These are phyloP conservation scores for Colletotrichum chlorophyti DNA, from an alignment of 2,329 filamentous ascomycete genomes.

Conservation along the genomic window DNA sequence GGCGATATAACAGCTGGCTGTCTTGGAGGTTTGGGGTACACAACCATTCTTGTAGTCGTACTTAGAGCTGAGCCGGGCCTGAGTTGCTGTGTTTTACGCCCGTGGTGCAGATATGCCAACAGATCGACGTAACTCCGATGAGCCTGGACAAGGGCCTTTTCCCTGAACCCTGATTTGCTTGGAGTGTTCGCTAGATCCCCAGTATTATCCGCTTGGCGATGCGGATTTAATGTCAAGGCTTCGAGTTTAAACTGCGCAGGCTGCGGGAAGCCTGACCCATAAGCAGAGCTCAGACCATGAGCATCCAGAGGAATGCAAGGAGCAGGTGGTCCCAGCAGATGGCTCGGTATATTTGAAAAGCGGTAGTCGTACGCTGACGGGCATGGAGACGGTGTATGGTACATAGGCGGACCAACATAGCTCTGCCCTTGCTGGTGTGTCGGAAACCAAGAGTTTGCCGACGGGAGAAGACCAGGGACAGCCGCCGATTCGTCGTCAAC, in stretches of 20 bases:
- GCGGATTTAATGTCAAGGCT: conserved; percentile 38
- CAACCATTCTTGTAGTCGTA: conserved; percentile 54
- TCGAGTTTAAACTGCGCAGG: conserved; percentile 36
- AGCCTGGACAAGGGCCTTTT: conserved; percentile 73
- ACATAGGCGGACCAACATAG: conserved; percentile 18
- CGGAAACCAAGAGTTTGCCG: conserved; percentile 8
- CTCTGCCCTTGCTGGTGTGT: conserved; percentile 11
- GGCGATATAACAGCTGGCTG: conserved; percentile 30
- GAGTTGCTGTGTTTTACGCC: conserved; percentile 54
- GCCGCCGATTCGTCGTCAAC: not conserved
- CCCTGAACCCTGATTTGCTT: conserved; percentile 61
- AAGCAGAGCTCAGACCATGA: not conserved
- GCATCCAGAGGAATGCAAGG: conserved; percentile 10
- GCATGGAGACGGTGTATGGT: conserved; percentile 17
- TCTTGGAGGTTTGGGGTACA: conserved; percentile 61
- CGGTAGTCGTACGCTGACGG: conserved; percentile 18
- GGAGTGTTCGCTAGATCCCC: not conserved
- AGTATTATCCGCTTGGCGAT: conserved; percentile 30
- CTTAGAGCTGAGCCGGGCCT: conserved; percentile 41
- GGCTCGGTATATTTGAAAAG: conserved; percentile 4
- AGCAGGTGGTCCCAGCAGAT: conserved; percentile 5
- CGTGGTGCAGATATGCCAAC: conserved; percentile 67
- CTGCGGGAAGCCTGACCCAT: conserved; percentile 3
- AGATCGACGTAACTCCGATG: conserved; percentile 77
- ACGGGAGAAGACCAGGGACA: conserved; percentile 1